These are phyloP conservation scores for Cadophora malorum DNA, from an alignment of 2,329 filamentous ascomycete genomes.

Conservation along the genomic window DNA sequence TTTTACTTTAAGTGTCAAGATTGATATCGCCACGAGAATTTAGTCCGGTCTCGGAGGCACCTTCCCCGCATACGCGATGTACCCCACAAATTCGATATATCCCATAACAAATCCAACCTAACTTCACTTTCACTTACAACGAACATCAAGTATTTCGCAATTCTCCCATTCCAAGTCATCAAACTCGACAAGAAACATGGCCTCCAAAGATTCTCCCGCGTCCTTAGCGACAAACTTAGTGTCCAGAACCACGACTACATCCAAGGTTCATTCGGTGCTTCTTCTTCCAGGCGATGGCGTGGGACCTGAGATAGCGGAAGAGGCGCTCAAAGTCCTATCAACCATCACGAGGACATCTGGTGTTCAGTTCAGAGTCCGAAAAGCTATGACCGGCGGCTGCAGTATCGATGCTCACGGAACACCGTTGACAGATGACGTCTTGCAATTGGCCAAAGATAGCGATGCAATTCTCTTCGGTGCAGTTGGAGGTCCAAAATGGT, in stretches of 20 bases:
- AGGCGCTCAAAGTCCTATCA: slow-evolving; percentile 55
- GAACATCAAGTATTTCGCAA: background rate
- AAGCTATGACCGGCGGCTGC: slow-evolving; percentile 48
- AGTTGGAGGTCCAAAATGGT: slow-evolving; percentile 68
- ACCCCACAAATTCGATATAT: background rate
- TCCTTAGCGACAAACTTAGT: slow-evolving; percentile 3
- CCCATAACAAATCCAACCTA: background rate
- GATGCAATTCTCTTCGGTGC: slow-evolving; percentile 89
- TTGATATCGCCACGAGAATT: background rate
- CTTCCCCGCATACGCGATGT: background rate
- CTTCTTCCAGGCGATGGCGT: slow-evolving; percentile 55
- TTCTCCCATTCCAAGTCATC: background rate
- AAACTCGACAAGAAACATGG: background rate
- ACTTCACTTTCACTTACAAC: background rate
- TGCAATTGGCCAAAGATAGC: slow-evolving; percentile 78
- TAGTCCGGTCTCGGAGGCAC: slow-evolving; percentile 12
- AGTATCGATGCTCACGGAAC: slow-evolving; percentile 82
- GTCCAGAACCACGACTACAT: background rate
- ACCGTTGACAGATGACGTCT: slow-evolving; percentile 81
- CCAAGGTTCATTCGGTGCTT: slow-evolving; percentile 44
- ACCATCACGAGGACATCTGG: slow-evolving; percentile 41
- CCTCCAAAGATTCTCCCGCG: background rate
- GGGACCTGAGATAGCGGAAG: slow-evolving; percentile 54
- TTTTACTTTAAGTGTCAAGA: background rate
- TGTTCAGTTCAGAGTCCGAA: slow-evolving; percentile 17